These are phyloP conservation scores for Globisporangium abappressorium DNA, from an alignment of 352 stramenopile species.

Conservation along the genomic window DNA sequence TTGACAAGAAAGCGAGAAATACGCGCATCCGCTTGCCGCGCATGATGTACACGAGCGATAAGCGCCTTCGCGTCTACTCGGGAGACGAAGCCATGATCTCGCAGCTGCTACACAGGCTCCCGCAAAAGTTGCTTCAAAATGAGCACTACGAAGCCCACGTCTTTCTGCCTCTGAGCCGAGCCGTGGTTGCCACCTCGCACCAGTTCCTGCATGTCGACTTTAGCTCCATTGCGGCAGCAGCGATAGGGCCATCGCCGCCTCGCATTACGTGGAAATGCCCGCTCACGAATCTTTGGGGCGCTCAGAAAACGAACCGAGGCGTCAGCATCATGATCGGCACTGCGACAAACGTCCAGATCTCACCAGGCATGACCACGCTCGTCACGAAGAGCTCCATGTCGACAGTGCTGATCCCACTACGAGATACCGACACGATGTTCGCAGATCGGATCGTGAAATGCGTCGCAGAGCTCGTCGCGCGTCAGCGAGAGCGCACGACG, in stretches of 20 bases:
- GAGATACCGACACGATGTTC: constrained; percentile 26
- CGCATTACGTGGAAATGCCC: constrained; percentile 49
- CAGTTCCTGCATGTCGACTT: constrained; percentile 65
- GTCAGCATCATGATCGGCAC: constrained; percentile 48
- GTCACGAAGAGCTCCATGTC: constrained; percentile 51
- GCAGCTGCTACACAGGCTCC: constrained; percentile 56
- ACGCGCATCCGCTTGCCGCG: constrained; percentile 68
- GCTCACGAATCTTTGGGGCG: constrained; percentile 40
- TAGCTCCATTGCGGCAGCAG: constrained; percentile 27
- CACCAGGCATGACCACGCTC: constrained; percentile 17
- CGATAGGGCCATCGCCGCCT: constrained; percentile 18
- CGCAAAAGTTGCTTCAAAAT: constrained; percentile 55
- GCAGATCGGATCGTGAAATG: constrained; percentile 40
- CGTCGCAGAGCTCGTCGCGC: constrained; percentile 36
- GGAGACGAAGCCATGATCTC: constrained; percentile 65
- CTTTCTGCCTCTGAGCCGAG: constrained; percentile 59
- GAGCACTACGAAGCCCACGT: constrained; percentile 80
- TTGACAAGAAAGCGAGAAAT: constrained; percentile 74
- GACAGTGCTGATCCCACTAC: constrained; percentile 43
- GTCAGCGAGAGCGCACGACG: constrained; percentile 33
- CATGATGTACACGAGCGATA: constrained; percentile 74
- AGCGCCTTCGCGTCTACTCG: constrained; percentile 76
- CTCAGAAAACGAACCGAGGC: constrained; percentile 38
- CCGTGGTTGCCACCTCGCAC: constrained; percentile 72
- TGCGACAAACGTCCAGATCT: constrained; percentile 31